Conservation (phyloP, 2,329 filamentous ascomycete species). For the Trichoderma atrobrunneum region DNA sequence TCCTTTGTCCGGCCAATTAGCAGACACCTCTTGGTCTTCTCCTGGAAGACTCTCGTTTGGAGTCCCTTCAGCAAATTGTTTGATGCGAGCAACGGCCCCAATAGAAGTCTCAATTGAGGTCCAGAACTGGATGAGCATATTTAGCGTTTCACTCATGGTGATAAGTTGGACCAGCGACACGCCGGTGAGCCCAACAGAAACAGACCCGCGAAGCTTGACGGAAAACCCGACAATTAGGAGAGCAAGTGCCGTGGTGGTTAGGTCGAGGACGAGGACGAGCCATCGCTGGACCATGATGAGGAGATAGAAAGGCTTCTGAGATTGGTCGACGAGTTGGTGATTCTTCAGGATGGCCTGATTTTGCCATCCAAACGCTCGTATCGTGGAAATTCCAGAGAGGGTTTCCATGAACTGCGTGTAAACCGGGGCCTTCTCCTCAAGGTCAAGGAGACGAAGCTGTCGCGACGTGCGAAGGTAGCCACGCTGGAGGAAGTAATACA, state of each 20-base stretch:
- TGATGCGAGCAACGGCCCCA: slow-evolving; percentile 36
- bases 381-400: slow-evolving; percentile 45
- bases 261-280: slow-evolving; percentile 51
- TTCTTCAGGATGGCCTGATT: slow-evolving; percentile 42
- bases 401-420: slow-evolving; percentile 46
- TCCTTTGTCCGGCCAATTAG: slow-evolving; percentile 33
- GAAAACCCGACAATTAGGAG: slow-evolving; percentile 48
- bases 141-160: slow-evolving; percentile 35
- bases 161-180: slow-evolving; percentile 34
- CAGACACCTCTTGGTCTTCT: slow-evolving; percentile 24
- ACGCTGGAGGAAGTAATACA: slow-evolving; percentile 44
- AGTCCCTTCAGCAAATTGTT: slow-evolving; percentile 32
- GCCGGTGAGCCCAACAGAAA: slow-evolving; percentile 34
- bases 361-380: slow-evolving; percentile 54
- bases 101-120: slow-evolving; percentile 39
- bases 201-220: slow-evolving; percentile 31
- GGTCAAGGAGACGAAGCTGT: slow-evolving; percentile 41
- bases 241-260: slow-evolving; percentile 47
- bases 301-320: slow-evolving; percentile 57
- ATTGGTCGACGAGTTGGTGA: slow-evolving; percentile 47
- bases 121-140: slow-evolving; percentile 37
- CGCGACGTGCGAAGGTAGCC: slow-evolving; percentile 43
- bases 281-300: slow-evolving; percentile 57
- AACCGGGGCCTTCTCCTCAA: slow-evolving; percentile 41
- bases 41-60: slow-evolving; percentile 27